A percentile compares a stretch with the other conserved stretches of the same genome.
Conservation (phyloP, 2,329 filamentous ascomycete genomes). For the Talaromyces sp. region DNA sequence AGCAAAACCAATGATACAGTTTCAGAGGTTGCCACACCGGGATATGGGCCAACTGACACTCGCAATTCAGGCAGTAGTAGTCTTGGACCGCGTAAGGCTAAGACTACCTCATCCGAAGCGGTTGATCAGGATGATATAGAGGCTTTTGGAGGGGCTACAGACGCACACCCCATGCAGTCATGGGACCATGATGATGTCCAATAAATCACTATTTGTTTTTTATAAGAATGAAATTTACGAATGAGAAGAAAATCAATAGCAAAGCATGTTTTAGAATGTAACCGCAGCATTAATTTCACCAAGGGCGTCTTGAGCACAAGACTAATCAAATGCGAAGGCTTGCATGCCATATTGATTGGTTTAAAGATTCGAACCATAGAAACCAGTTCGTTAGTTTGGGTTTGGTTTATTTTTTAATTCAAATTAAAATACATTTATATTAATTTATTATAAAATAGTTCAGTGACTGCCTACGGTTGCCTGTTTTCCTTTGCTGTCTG, state of each 20-base stretch:
- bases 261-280: background rate
- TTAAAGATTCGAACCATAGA: no score
- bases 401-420: no score
- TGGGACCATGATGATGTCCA: background rate
- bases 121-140: background rate
- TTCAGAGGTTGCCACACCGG: background rate
- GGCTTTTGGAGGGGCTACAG: background rate
- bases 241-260: background rate
- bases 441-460: no score
- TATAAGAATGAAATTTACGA: background rate
- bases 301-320: no score
- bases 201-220: background rate
- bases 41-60: background rate
- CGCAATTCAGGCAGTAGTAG: background rate
- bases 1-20: background rate
- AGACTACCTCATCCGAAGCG: background rate
- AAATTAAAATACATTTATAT: no score
- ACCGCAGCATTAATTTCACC: no score
- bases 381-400: no score
- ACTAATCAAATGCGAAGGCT: no score
- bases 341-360: no score
- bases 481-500: no score
- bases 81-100: background rate
- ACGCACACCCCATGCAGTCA: background rate
- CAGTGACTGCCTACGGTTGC: no score